Percentiles rank a stretch among this genome's conserved stretches.
Conservation (phyloP, 495 filamentous ascomycete genomes). For the Aspergillus haitiensis region DNA sequence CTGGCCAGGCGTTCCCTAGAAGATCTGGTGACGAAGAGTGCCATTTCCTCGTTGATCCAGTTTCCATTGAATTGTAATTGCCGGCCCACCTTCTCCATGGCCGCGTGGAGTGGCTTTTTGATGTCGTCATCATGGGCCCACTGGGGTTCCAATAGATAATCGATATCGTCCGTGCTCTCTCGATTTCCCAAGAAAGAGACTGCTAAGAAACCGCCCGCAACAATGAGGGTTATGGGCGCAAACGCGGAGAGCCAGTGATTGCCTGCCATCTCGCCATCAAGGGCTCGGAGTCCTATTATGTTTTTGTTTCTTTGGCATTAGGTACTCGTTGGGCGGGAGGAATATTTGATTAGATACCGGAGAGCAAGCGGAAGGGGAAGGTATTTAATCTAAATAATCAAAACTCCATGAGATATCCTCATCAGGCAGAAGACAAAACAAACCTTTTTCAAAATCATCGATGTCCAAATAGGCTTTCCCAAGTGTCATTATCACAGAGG, state of each 20-base stretch:
- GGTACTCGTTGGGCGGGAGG: no score
- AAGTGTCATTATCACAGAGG: not conserved
- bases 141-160: slow-evolving; percentile 35
- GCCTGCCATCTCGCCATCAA: slow-evolving; percentile 31
- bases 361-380: not conserved
- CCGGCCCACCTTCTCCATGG: slow-evolving; percentile 21
- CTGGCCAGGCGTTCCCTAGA: slow-evolving; percentile 24
- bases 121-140: slow-evolving; percentile 31
- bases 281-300: slow-evolving; percentile 26
- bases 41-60: slow-evolving; percentile 34
- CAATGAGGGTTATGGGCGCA: slow-evolving; percentile 34
- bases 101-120: slow-evolving; percentile 23
- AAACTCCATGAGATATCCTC: no score
- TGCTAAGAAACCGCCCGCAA: slow-evolving; percentile 34
- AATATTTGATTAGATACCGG: not conserved
- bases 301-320: not conserved
- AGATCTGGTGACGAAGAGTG: slow-evolving; percentile 31
- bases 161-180: slow-evolving; percentile 34
- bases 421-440: not conserved
- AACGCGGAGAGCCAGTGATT: slow-evolving; percentile 33
- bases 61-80: slow-evolving; percentile 24
- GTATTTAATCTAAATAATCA: not conserved
- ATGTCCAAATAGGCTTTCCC: not conserved
- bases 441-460: not conserved
- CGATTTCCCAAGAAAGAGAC: slow-evolving; percentile 30